These are phyloP conservation scores for Pyrenula massariospora DNA, from an alignment of 495 filamentous ascomycete genomes.

Conservation along the genomic window DNA sequence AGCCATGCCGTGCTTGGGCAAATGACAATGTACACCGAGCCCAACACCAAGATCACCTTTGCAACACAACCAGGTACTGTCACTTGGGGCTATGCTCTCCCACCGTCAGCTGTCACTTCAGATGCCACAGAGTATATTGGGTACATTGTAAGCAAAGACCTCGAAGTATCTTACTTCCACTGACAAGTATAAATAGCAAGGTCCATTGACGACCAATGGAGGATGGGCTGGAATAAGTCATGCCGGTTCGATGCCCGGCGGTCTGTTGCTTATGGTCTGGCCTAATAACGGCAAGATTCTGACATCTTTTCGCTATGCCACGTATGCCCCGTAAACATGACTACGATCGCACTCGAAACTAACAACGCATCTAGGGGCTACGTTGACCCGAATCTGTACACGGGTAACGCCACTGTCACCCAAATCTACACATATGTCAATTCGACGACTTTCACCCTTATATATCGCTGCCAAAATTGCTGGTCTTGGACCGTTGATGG, in stretches of 20 bases:
- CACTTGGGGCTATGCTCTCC: slow-evolving; percentile 46
- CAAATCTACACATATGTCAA: slow-evolving; percentile 46
- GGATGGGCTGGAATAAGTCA: slow-evolving; percentile 49
- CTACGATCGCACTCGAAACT: background rate
- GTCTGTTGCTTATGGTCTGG: slow-evolving; percentile 47
- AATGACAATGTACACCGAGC: slow-evolving; percentile 21
- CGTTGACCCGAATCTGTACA: slow-evolving; percentile 41
- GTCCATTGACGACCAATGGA: slow-evolving; percentile 8
- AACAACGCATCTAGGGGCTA: slow-evolving; percentile 26
- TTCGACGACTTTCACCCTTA: slow-evolving; percentile 37
- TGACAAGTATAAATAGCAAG: background rate
- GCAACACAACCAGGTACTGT: slow-evolving; percentile 30
- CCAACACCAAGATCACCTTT: slow-evolving; percentile 28
- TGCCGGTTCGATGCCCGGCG: slow-evolving; percentile 45
- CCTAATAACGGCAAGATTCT: slow-evolving; percentile 33
- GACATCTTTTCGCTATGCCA: slow-evolving; percentile 44
- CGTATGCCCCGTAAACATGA: no score
- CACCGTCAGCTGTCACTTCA: slow-evolving; percentile 32
- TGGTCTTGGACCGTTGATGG: slow-evolving; percentile 42
- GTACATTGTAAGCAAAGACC: slow-evolving; percentile 16
- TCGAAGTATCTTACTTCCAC: slow-evolving; percentile 6
- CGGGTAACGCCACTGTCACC: slow-evolving; percentile 42
- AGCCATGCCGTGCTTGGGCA: background rate
- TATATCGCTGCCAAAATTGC: slow-evolving; percentile 55
- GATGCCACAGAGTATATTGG: slow-evolving; percentile 50